Base-by-base conservation (phyloP, 352 stramenopile species). In the Pythium oligandrum region DNA sequence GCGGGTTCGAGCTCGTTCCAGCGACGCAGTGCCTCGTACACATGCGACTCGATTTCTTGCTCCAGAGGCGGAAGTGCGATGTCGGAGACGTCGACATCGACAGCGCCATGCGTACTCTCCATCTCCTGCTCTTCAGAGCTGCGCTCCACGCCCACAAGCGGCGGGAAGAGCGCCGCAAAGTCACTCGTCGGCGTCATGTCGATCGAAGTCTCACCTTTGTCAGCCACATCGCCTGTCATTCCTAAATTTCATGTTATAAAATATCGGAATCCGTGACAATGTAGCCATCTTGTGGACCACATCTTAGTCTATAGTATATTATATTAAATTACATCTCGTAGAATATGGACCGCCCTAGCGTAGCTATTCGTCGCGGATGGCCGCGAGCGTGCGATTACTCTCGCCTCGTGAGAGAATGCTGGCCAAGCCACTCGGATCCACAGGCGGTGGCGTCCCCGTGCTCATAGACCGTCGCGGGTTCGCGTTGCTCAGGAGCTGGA, bases 1-100 rank as follows among this genome's bases (percentile, higher is more conserved):
- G 70, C 78, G 8, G 72, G 66, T 42, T 85, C 66, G 39, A 71
- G 55, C 39, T 67, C 63, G 56, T 91, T 91, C 80, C 80, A 91
- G 43, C 59, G 70, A 39, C 66, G 66, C 33, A 91, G 61, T 11
- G 78, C 78, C 40, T 68, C 59, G 55, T 87, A 79, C 35, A 91
- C 69, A 10, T 73, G 59, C 26, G 52, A 35, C 9, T 89, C 76
- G 34, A 91, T 72, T 12, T 75, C 64, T 17, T 78, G 68, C 46
- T 91, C 75, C 12, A 89, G 57, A 30, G 78, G 66, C 2, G 59
- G 59, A 34, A 91, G 57, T 30, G 50, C 2, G 4, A 91, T 59
- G 36, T 87, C 75, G 40, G 78, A 59, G 4, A 77, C 66, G 26
- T 45, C 63, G 35, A 91, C 82, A 50, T 91, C 77, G 8, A 88